These are phyloP conservation scores for Umbilicus rupestris DNA, from an alignment of 164 flowering plant species.

Conservation along the genomic window DNA sequence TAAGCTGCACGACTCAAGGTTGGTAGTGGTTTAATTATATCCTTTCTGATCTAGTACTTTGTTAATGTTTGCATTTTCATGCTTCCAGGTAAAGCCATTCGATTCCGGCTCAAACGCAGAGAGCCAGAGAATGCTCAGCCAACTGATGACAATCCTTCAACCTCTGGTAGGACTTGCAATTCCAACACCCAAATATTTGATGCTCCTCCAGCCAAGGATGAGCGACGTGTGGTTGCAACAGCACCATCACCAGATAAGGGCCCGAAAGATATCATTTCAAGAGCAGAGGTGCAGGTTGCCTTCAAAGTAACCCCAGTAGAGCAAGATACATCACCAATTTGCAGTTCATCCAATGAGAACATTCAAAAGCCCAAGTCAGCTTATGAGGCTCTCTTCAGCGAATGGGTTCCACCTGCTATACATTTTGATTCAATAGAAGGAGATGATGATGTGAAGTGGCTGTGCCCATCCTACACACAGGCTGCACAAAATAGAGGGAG, in stretches of 20 bases:
- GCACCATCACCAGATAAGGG: too few species aligned
- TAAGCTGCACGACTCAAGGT: constrained; percentile 9
- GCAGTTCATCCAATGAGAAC: too few species aligned
- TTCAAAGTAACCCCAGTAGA: not conserved
- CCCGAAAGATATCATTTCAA: not conserved
- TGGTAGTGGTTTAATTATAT: too few species aligned
- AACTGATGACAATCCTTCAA: not conserved
- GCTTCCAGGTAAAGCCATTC: constrained; percentile 31
- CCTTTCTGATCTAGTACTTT: not conserved
- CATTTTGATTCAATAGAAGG: not conserved
- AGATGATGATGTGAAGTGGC: not conserved
- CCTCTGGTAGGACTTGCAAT: not conserved
- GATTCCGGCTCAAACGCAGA: constrained; percentile 30
- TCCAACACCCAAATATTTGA: not conserved
- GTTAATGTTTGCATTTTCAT: not conserved
- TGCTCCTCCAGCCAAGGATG: not conserved
- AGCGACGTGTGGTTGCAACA: too few species aligned
- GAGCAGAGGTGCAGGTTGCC: not conserved
- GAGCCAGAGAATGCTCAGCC: constrained; percentile 15
- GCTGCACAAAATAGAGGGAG: not conserved
- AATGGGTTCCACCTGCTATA: constrained; percentile 1
- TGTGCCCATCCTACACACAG: not conserved
- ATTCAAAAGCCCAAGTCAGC: not conserved
- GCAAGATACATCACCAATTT: not conserved
- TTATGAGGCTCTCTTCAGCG: not conserved